phyloP scores from a whole-genome alignment of 345 rosid genomes.

The Hibiscus syriacus region DNA sequence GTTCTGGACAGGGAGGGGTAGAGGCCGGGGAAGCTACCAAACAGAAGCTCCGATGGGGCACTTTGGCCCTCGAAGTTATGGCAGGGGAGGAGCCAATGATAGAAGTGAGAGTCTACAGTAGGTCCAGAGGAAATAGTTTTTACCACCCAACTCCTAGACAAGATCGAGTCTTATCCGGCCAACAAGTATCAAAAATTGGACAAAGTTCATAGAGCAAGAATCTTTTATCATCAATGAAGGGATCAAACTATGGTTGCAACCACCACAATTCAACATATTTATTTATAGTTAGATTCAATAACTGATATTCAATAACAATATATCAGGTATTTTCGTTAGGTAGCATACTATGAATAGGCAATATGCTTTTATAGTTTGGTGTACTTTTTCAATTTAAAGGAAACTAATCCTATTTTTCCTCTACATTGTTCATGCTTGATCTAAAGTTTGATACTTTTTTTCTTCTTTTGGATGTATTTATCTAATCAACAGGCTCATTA shows the following conservation, averaged over 20 bases:
- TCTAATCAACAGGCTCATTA: background rate
- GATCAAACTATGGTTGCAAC: conserved; percentile 20
- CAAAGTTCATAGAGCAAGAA: conserved; percentile 16
- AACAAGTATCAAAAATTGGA: conserved; percentile 21
- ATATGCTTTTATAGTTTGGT: background rate
- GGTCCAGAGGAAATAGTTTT: conserved; percentile 49
- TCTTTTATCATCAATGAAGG: conserved; percentile 4
- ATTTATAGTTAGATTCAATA: too few species aligned
- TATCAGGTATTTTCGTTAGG: conserved; percentile 2
- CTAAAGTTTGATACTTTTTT: background rate
- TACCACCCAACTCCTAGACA: too few species aligned
- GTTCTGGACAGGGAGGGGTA: conserved; percentile 7
- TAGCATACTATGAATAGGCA: conserved; percentile 10
- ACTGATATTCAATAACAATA: conserved; percentile 11
- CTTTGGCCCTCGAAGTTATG: conserved; percentile 36
- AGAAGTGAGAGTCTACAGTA: conserved; percentile 33
- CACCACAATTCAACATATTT: background rate
- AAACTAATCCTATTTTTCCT: background rate
- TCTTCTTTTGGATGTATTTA: background rate
- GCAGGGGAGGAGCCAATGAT: conserved; percentile 29
- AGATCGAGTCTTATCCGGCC: conserved; percentile 25
- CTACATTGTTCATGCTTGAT: background rate
- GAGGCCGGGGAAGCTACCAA: too few species aligned
- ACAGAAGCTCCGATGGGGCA: conserved; percentile 16
- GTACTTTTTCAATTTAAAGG: background rate